Evolutionary conservation across 805 yeast genomes (phyloP).

Genomic region (Wickerhamomyces alni): DNA sequence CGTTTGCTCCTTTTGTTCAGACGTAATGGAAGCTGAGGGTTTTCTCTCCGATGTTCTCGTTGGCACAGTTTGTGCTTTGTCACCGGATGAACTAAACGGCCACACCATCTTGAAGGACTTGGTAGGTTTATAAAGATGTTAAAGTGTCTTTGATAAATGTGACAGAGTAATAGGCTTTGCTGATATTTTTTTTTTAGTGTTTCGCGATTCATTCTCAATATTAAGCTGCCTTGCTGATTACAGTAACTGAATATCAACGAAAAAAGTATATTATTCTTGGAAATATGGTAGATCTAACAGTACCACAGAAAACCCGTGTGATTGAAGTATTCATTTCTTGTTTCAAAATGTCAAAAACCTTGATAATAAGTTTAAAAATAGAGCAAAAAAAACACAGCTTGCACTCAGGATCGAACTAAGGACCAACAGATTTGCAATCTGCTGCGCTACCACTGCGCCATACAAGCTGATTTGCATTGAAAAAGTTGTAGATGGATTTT

Average conservation of each 20-base stretch:
- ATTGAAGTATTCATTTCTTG: too few relatives aligned
- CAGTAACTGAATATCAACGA: too few relatives aligned
- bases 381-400: slow-evolving; percentile 47
- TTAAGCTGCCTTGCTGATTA: too few relatives aligned
- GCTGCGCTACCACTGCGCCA: slow-evolving; percentile 99
- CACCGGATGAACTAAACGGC: slow-evolving; percentile 13
- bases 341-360: too few relatives aligned
- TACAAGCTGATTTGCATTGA: slow-evolving; percentile 37
- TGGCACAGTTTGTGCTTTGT: slow-evolving; percentile 2
- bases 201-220: too few relatives aligned
- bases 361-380: not conserved
- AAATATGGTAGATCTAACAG: too few relatives aligned
- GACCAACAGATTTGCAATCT: slow-evolving; percentile 99
- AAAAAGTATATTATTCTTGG: too few relatives aligned
- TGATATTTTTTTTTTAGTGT: too few relatives aligned
- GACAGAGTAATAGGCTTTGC: not conserved
- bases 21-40: slow-evolving; percentile 1
- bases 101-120: slow-evolving; percentile 14
- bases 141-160: not conserved
- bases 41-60: slow-evolving; percentile 20
- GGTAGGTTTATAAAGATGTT: not conserved
- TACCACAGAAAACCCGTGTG: too few relatives aligned
- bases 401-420: slow-evolving; percentile 94
- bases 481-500: not conserved
- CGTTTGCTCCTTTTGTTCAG: slow-evolving; percentile 18